These are phyloP conservation scores for Rhizophlyctis rosea DNA, from an alignment of 192 early-diverging fungal genomes.

Conservation along the genomic window DNA sequence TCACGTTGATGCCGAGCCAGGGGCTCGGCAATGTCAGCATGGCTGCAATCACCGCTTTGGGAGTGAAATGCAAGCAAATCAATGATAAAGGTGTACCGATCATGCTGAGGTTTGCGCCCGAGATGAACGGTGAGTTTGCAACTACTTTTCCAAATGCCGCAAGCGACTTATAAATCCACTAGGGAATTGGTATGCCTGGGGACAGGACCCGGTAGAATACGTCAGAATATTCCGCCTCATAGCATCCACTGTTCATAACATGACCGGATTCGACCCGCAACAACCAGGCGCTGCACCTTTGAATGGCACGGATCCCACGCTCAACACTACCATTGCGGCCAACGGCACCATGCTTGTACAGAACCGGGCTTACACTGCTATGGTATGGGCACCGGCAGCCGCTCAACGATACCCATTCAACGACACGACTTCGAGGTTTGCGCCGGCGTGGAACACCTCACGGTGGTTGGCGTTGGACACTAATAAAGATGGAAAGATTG, in stretches of 20 bases:
- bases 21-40: conserved; percentile 16
- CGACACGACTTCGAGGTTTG: not conserved
- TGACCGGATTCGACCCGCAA: conserved; percentile 10
- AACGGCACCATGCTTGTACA: not conserved
- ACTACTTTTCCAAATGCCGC: not conserved
- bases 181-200: conserved; percentile 36
- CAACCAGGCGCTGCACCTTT: not conserved
- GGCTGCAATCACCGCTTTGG: conserved; percentile 13
- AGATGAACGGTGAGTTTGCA: conserved; percentile 33
- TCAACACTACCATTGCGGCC: conserved; percentile 6
- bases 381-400: conserved; percentile 35
- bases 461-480: conserved; percentile 34
- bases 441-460: not conserved
- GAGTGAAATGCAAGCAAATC: conserved; percentile 20
- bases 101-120: conserved; percentile 35
- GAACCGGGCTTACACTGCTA: conserved; percentile 23
- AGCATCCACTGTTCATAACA: conserved; percentile 20
- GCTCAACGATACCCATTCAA: conserved; percentile 33
- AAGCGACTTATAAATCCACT: too few species aligned
- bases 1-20: conserved; percentile 33
- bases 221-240: conserved; percentile 10
- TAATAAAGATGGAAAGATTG: conserved; percentile 37
- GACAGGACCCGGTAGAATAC: conserved; percentile 26
- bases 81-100: conserved; percentile 27
- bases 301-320: conserved; percentile 17